A percentile compares a stretch with the other conserved stretches of the same genome.
These are phyloP conservation scores for Hypomyces perniciosus DNA, from an alignment of 2,329 filamentous ascomycete genomes.

Conservation along the genomic window DNA sequence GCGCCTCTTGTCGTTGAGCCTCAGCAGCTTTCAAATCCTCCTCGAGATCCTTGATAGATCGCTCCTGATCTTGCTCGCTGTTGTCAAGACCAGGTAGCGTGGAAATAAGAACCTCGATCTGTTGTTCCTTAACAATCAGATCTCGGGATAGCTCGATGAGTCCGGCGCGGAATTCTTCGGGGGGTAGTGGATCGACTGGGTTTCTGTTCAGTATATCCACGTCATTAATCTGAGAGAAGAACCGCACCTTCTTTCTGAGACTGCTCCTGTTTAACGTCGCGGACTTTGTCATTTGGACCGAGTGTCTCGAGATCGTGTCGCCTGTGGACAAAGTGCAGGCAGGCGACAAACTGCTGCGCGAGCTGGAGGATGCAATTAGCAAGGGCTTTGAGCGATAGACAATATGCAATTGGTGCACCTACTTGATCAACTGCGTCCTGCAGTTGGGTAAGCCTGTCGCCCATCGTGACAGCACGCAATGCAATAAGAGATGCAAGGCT, in stretches of 20 bases:
- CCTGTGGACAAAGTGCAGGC: constrained; percentile 58
- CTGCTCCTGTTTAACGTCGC: constrained; percentile 50
- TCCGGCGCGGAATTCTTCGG: constrained; percentile 59
- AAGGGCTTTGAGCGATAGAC: not conserved
- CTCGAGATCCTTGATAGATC: constrained; percentile 58
- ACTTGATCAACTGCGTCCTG: constrained; percentile 83
- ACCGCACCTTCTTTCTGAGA: constrained; percentile 44
- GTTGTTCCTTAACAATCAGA: constrained; percentile 72
- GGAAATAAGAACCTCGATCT: constrained; percentile 73
- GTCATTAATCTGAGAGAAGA: not conserved
- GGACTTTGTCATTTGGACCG: constrained; percentile 51
- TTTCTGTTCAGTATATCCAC: not conserved
- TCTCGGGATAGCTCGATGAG: constrained; percentile 70
- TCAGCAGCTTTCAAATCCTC: constrained; percentile 60
- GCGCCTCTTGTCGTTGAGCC: constrained; percentile 54
- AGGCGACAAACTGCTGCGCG: constrained; percentile 62
- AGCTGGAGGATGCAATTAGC: constrained; percentile 39
- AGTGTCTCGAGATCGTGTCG: constrained; percentile 63
- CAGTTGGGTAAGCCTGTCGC: constrained; percentile 73
- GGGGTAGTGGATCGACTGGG: constrained; percentile 54
- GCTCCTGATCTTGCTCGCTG: constrained; percentile 70
- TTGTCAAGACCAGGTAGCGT: constrained; percentile 71
- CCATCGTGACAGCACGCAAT: constrained; percentile 42
- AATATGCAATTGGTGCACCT: constrained; percentile 15
- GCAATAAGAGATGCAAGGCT: not conserved